phyloP scores from a whole-genome alignment of 2,329 filamentous ascomycete species.

The Beauveria scarabaeidicola region DNA sequence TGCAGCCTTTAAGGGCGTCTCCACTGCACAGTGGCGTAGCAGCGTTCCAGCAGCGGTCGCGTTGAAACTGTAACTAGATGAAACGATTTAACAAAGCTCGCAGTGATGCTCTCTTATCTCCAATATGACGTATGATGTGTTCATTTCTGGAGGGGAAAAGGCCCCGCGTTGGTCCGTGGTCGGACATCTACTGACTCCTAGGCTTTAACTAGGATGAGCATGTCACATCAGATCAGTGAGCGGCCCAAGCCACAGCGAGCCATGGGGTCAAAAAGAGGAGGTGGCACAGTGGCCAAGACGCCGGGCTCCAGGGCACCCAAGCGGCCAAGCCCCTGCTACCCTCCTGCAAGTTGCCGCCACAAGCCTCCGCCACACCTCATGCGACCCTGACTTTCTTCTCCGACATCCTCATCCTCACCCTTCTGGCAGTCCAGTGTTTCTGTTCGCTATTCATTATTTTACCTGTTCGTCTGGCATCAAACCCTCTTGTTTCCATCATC shows the following conservation, averaged over 20 bases:
- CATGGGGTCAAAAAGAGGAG: not conserved
- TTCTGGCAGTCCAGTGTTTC: not conserved
- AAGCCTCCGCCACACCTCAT: slow-evolving; percentile 6
- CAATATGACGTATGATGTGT: too few relatives aligned
- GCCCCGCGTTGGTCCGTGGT: too few relatives aligned
- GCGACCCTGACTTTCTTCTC: slow-evolving; percentile 2
- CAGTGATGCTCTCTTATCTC: too few relatives aligned
- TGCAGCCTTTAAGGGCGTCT: not conserved
- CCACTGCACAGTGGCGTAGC: not conserved
- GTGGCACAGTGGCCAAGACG: too few relatives aligned
- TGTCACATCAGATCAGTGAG: not conserved
- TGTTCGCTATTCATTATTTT: not conserved
- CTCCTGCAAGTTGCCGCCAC: not conserved
- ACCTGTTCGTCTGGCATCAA: not conserved
- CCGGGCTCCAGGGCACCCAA: not conserved
- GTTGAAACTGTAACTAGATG: not conserved
- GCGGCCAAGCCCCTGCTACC: not conserved
- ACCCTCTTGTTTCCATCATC: not conserved
- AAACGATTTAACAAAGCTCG: not conserved
- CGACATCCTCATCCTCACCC: not conserved
- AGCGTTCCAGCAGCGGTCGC: not conserved
- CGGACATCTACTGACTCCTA: too few relatives aligned
- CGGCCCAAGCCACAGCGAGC: not conserved
- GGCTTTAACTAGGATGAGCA: too few relatives aligned
- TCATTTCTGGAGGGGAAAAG: too few relatives aligned